These are phyloP conservation scores for Metschnikowia picachoensis DNA, from an alignment of 805 yeast species.

Conservation along the genomic window DNA sequence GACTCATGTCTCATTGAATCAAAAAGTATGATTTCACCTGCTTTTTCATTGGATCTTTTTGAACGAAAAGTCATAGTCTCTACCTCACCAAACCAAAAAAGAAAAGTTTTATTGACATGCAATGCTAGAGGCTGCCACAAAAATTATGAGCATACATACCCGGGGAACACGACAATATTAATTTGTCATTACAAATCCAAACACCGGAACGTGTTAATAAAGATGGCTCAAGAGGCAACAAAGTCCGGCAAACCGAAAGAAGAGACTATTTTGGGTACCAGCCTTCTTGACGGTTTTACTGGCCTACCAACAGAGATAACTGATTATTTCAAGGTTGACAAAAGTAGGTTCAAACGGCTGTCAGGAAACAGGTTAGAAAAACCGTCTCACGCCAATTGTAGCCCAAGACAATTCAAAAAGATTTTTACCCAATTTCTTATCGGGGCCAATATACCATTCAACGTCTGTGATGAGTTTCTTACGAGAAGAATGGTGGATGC, in stretches of 20 bases:
- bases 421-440: background rate
- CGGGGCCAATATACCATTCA: conserved; percentile 3
- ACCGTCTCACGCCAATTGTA: conserved; percentile 2
- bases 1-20: background rate
- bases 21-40: background rate
- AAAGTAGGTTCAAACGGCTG: conserved; percentile 1
- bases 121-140: background rate
- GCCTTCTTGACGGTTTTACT: background rate
- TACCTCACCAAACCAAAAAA: background rate
- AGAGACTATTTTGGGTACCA: too few species aligned
- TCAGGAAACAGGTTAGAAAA: too few species aligned
- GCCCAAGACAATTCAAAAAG: background rate
- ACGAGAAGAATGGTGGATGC: conserved; percentile 5
- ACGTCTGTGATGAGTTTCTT: conserved; percentile 1
- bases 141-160: background rate
- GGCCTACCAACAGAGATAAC: background rate
- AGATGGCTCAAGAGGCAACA: too few species aligned
- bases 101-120: background rate
- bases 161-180: conserved; percentile 4
- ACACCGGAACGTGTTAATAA: too few species aligned
- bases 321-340: conserved; percentile 1
- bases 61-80: too few species aligned
- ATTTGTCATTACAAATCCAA: background rate
- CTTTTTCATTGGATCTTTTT: too few species aligned
- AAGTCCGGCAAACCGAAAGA: too few species aligned